These are phyloP conservation scores for Clonostachys sp. DNA, from an alignment of 2,329 filamentous ascomycete species.

Conservation along the genomic window DNA sequence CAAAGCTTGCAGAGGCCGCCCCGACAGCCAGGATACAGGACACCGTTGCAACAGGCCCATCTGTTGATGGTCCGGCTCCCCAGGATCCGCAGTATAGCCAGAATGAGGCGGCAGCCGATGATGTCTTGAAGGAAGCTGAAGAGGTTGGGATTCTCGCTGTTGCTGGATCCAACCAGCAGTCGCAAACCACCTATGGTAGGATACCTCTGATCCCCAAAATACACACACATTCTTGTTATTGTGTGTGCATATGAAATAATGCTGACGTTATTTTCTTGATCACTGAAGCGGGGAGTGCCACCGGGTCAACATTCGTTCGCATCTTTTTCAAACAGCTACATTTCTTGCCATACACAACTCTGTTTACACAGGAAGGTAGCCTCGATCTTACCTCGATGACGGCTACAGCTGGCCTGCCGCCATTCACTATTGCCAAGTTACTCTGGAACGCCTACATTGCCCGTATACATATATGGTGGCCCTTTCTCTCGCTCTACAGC, in stretches of 20 bases:
- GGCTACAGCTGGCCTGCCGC: constrained; percentile 9
- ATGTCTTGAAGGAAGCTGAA: constrained; percentile 11
- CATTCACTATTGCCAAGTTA: constrained; percentile 7
- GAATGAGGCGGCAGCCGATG: too few relatives aligned
- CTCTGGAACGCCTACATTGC: constrained; percentile 11
- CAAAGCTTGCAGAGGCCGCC: too few relatives aligned
- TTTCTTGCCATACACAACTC: not conserved
- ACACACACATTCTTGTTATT: too few relatives aligned
- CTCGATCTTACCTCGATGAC: not conserved
- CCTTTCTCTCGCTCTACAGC: constrained; percentile 11
- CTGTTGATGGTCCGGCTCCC: too few relatives aligned
- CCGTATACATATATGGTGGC: constrained; percentile 16
- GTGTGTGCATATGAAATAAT: too few relatives aligned
- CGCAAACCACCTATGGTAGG: constrained; percentile 11
- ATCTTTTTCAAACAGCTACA: constrained; percentile 16
- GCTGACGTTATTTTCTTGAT: not conserved
- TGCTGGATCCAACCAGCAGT: constrained; percentile 6
- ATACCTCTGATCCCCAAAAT: too few relatives aligned
- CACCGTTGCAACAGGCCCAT: too few relatives aligned
- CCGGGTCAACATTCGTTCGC: constrained; percentile 14
- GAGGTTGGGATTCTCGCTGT: constrained; percentile 13
- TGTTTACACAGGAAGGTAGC: not conserved
- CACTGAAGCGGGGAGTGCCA: constrained; percentile 11
- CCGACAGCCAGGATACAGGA: too few relatives aligned
- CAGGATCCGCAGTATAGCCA: too few relatives aligned